Base-by-base conservation (phyloP, 1,284 basidiomycete species). In the Rugiboletus extremiorientalis region DNA sequence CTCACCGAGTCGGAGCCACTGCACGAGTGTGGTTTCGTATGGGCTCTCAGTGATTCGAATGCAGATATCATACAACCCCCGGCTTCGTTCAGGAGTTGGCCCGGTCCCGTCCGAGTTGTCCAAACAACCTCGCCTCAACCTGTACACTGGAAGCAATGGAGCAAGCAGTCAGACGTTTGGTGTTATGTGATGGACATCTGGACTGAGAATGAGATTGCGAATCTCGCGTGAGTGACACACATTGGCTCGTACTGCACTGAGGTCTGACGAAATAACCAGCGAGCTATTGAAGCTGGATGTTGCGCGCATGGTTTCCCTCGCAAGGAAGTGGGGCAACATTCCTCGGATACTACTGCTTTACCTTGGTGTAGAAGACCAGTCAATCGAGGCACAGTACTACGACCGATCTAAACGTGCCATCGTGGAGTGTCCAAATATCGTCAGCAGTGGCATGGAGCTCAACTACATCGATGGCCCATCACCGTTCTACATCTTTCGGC, bases 161-260 rank as follows among this genome's bases (percentile, higher is more conserved):
- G 37, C 38, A 58, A 58, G 18, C 23, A 58, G 23, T 2, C 4
- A 2, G 20, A 20, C 4, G 46, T 37, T 4, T 0, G 3, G 3
- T 3, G 6, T 7, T 59, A 44, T 5, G 2, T 59, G 1, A 59
- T 58, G 50, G 45, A 59, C n/a, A 36, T 59, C 2, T 59, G 57
- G 50, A 30, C 44, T 0, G 10, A 42, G 4, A 16, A 44, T 2
- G 55, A 58, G n/a, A 27, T 56, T 6, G 12, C 0, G 20, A 12
- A 51, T 6, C 52, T 56, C 3, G 38, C 38, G 59, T 60, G 20
- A 41, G 59, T 33, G n/a, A 14, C 10, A 18, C 4, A 15, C 14
- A 33, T 9, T 33, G 31, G 31, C 4, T 14, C 22, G 2, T 9
- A 12, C 9, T 20, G 20, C 8, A 8, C 11, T 5, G 3, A 22